These are phyloP conservation scores for Pichia kudriavzevii DNA, from an alignment of 1,139 yeast species.

Conservation along the genomic window DNA sequence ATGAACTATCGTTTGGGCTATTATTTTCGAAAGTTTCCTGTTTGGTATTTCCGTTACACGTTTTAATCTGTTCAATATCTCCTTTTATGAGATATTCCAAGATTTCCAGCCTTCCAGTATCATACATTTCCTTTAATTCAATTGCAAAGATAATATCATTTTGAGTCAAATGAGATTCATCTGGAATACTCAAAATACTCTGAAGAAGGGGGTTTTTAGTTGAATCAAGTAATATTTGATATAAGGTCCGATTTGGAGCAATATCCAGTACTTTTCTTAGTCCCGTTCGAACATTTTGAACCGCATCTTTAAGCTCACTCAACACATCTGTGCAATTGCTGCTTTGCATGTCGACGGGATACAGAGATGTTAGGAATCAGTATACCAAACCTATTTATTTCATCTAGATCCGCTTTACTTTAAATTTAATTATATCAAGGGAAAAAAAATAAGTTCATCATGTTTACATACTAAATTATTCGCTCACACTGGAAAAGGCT, in stretches of 20 bases:
- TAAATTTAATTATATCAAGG: too few species aligned
- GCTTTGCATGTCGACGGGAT: too few species aligned
- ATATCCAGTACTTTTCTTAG: conserved; percentile 43
- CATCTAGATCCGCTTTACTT: too few species aligned
- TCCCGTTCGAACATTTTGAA: conserved; percentile 38
- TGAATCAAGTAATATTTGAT: conserved; percentile 29
- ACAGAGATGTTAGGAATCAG: too few species aligned
- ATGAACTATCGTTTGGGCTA: too few species aligned
- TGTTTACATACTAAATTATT: too few species aligned
- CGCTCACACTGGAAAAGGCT: too few species aligned
- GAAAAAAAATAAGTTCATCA: too few species aligned
- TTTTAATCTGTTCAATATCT: too few species aligned
- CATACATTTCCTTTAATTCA: conserved; percentile 44
- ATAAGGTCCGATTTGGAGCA: conserved; percentile 43
- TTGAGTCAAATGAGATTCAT: conserved; percentile 20
- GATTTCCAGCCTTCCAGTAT: conserved; percentile 34
- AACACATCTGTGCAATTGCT: conserved; percentile 7
- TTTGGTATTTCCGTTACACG: too few species aligned
- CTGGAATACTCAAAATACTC: conserved; percentile 9
- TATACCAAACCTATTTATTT: too few species aligned
- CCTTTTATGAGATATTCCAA: conserved; percentile 19
- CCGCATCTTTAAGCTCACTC: conserved; percentile 8
- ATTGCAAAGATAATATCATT: conserved; percentile 46
- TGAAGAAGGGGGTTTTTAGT: conserved; percentile 13
- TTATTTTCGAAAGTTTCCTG: too few species aligned